Conservation (phyloP, 2,329 filamentous ascomycete genomes). For the Colletotrichum chlorophyti region DNA sequence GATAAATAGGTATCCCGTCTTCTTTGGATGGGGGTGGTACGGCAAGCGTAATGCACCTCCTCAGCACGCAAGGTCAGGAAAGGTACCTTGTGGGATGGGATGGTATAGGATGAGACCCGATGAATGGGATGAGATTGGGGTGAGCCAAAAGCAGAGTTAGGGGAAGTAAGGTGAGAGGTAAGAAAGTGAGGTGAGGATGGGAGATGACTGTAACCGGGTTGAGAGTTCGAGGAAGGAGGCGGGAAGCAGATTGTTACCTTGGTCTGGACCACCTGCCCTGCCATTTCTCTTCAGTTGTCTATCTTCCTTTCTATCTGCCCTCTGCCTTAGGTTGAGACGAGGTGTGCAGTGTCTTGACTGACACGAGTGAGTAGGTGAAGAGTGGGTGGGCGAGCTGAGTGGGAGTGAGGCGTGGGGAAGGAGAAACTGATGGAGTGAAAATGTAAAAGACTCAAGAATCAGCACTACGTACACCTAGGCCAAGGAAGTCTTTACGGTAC, state of each 20-base stretch:
- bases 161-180: no score
- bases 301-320: no score
- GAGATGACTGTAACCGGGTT: background rate
- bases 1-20: constrained; percentile 27
- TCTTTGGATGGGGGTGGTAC: constrained; percentile 2
- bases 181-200: constrained; percentile 5
- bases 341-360: no score
- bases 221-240: background rate
- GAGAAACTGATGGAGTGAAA: background rate
- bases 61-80: background rate
- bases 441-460: background rate
- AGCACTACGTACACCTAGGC: background rate
- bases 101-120: constrained; percentile 4
- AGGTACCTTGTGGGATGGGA: background rate
- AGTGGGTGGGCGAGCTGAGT: background rate
- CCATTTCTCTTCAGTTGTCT: background rate
- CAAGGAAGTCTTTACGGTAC: no score
- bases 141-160: no score
- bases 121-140: constrained; percentile 7
- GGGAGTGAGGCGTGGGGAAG: constrained; percentile 2
- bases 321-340: background rate
- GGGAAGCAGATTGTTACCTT: background rate
- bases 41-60: background rate
- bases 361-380: no score
- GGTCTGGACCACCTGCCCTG: background rate